Evolutionary conservation across 768 basidiomycete species (phyloP).

Genomic region (Hemileccinum rubropunctum): DNA sequence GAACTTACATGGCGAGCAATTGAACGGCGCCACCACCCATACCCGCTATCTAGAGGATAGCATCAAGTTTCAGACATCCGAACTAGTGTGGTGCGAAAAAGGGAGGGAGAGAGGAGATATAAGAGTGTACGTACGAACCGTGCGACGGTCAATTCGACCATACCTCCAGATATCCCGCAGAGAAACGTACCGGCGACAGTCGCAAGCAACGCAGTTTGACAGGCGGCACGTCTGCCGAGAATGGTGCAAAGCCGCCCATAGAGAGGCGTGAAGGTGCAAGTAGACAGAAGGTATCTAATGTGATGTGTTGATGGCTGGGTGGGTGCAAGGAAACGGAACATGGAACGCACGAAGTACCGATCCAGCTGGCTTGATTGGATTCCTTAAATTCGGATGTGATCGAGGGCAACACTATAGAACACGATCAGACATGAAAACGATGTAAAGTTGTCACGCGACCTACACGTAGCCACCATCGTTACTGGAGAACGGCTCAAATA

Average conservation of each 20-base stretch:
- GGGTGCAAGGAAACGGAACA: background rate
- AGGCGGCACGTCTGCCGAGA: constrained; percentile 65
- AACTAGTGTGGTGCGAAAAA: too few species aligned
- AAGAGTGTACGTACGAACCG: constrained; percentile 56
- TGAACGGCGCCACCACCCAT: constrained; percentile 21
- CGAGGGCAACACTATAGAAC: constrained; percentile 8
- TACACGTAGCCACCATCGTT: constrained; percentile 26
- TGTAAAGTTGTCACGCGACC: background rate
- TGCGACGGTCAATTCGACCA: constrained; percentile 66
- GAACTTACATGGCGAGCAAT: constrained; percentile 19
- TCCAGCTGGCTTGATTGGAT: constrained; percentile 30
- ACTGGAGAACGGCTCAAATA: constrained; percentile 3
- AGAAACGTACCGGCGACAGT: constrained; percentile 57
- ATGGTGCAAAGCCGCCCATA: constrained; percentile 77
- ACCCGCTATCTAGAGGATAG: constrained; percentile 15
- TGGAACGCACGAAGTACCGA: constrained; percentile 22
- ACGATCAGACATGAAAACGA: background rate
- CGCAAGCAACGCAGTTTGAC: constrained; percentile 59
- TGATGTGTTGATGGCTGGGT: background rate
- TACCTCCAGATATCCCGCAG: constrained; percentile 64
- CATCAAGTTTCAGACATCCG: too few species aligned
- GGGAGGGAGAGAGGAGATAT: too few species aligned
- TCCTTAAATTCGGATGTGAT: constrained; percentile 25
- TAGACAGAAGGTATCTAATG: constrained; percentile 59
- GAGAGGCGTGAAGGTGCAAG: constrained; percentile 76